phyloP scores from a whole-genome alignment of 495 filamentous ascomycete species.

The Trichocladium uniseriatum region DNA sequence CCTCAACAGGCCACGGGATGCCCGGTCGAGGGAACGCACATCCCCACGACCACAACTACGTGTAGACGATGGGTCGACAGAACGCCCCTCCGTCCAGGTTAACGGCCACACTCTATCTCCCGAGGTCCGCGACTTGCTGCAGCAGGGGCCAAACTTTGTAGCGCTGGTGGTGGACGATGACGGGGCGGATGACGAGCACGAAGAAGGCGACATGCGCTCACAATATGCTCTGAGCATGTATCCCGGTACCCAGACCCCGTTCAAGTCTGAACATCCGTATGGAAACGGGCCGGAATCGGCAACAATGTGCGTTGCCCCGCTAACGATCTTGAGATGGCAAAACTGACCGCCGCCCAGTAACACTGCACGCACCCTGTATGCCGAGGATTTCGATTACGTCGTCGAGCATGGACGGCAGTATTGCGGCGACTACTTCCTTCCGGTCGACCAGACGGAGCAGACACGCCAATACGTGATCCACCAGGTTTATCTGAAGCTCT shows the following conservation, averaged over 20 bases:
- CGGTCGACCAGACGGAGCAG: slow-evolving; percentile 66
- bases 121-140: not conserved
- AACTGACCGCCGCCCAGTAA: slow-evolving; percentile 24
- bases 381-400: slow-evolving; percentile 45
- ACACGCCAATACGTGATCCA: slow-evolving; percentile 59
- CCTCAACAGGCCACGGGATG: not conserved
- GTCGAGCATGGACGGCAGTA: slow-evolving; percentile 61
- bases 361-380: slow-evolving; percentile 51
- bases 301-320: slow-evolving; percentile 32
- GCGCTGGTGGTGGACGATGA: slow-evolving; percentile 7
- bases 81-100: not conserved
- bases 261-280: slow-evolving; percentile 23
- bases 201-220: slow-evolving; percentile 7
- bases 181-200: not conserved
- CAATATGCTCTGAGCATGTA: slow-evolving; percentile 27
- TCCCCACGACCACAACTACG: not conserved
- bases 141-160: not conserved
- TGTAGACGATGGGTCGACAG: not conserved
- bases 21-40: not conserved
- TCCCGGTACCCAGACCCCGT: slow-evolving; percentile 21
- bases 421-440: slow-evolving; percentile 62
- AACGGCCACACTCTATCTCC: not conserved
- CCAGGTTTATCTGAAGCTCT: slow-evolving; percentile 52
- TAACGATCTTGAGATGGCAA: not conserved
- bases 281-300: slow-evolving; percentile 26